Conservation (phyloP, 805 yeast genomes). For the Hyphopichia homilentoma region DNA sequence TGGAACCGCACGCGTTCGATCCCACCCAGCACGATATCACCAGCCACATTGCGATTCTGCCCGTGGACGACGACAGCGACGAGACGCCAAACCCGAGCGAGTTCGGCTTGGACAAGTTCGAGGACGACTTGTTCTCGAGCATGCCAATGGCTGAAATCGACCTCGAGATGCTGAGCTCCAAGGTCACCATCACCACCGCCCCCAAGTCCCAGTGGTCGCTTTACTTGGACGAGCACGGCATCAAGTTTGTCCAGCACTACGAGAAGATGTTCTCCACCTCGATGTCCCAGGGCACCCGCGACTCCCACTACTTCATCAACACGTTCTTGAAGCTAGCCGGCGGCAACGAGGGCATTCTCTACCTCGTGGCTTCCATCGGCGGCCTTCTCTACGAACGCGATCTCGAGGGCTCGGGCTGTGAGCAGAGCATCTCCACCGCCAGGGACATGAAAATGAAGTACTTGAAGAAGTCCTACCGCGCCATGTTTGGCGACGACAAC, state of each 20-base stretch:
- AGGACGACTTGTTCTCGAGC: too few relatives aligned
- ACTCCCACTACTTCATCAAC: slow-evolving; percentile 16
- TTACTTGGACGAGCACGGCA: slow-evolving; percentile 10
- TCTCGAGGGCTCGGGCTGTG: slow-evolving; percentile 2
- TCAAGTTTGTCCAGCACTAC: slow-evolving; percentile 13
- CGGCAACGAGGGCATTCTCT: slow-evolving; percentile 12
- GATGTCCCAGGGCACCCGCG: slow-evolving; percentile 11
- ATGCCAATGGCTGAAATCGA: too few relatives aligned
- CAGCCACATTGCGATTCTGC: not conserved
- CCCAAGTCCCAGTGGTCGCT: slow-evolving; percentile 1
- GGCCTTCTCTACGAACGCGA: too few relatives aligned
- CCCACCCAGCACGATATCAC: not conserved
- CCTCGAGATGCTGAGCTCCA: not conserved
- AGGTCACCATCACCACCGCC: not conserved
- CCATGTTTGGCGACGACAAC: slow-evolving; percentile 13
- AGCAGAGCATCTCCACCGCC: slow-evolving; percentile 3
- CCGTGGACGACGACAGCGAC: not conserved
- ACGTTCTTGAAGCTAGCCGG: slow-evolving; percentile 14
- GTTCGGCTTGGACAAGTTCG: not conserved
- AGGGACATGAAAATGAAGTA: slow-evolving; percentile 9
- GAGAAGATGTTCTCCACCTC: slow-evolving; percentile 12
- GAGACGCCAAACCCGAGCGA: not conserved
- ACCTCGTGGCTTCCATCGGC: slow-evolving; percentile 17
- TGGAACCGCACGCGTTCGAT: not conserved
- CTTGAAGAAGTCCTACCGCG: slow-evolving; percentile 16